These are phyloP conservation scores for Ophiosphaerella korrae DNA, from an alignment of 2,329 filamentous ascomycete species.

Conservation along the genomic window DNA sequence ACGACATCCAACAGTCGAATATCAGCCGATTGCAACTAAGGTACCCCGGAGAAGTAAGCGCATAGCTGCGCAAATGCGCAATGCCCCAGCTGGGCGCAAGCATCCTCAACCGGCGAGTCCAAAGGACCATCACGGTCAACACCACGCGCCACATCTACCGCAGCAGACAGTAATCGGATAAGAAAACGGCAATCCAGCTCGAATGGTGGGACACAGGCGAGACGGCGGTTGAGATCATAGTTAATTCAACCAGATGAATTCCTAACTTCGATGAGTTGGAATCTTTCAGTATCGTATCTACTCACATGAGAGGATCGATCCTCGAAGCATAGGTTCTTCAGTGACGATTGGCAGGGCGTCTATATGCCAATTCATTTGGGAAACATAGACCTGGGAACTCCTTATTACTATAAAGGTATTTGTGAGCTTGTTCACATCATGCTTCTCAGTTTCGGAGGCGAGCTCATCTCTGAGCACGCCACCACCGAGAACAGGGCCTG, in stretches of 20 bases:
- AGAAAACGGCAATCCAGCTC: not conserved
- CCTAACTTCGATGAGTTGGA: too few relatives aligned
- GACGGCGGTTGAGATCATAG: not conserved
- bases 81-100: too few relatives aligned
- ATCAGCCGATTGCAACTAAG: too few relatives aligned
- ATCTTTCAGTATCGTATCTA: too few relatives aligned
- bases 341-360: too few relatives aligned
- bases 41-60: too few relatives aligned
- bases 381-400: slow-evolving; percentile 16
- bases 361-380: slow-evolving; percentile 30
- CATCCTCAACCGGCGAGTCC: not conserved
- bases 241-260: too few relatives aligned
- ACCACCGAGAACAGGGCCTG: slow-evolving; percentile 6
- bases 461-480: slow-evolving; percentile 8
- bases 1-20: too few relatives aligned
- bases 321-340: too few relatives aligned
- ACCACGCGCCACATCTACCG: not conserved
- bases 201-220: not conserved
- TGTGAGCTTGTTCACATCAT: slow-evolving; percentile 22
- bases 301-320: too few relatives aligned
- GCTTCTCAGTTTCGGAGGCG: slow-evolving; percentile 24
- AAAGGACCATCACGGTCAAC: not conserved
- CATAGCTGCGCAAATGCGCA: too few relatives aligned
- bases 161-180: not conserved
- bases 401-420: slow-evolving; percentile 25